These are phyloP conservation scores for Aureobasidium vineae DNA, from an alignment of 2,329 filamentous ascomycete species.

Conservation along the genomic window DNA sequence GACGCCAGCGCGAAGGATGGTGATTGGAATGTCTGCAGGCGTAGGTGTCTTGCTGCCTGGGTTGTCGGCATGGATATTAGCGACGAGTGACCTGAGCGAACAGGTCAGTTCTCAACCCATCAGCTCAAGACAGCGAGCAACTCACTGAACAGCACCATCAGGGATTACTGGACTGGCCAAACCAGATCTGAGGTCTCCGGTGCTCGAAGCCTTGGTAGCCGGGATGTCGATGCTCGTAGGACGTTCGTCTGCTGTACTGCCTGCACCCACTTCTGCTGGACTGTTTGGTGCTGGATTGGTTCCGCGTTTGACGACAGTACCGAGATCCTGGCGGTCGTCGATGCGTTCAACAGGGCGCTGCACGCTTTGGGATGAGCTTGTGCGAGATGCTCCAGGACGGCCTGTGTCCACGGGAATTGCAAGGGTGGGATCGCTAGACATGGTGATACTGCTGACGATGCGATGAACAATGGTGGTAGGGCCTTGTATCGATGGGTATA, in stretches of 20 bases:
- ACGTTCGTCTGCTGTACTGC: constrained; percentile 16
- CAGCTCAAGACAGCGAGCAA: neutral
- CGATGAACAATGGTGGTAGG: neutral
- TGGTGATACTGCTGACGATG: constrained; percentile 9
- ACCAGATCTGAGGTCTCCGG: constrained; percentile 28
- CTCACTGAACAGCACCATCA: constrained; percentile 28
- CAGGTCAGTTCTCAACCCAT: neutral
- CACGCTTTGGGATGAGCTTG: constrained; percentile 21
- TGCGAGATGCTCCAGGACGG: constrained; percentile 25
- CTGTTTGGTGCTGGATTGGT: constrained; percentile 15
- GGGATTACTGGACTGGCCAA: constrained; percentile 30
- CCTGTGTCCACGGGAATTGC: constrained; percentile 4
- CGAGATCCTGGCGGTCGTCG: constrained; percentile 24
- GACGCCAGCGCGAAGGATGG: constrained; percentile 33
- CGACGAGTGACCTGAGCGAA: constrained; percentile 21
- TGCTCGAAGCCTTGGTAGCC: constrained; percentile 21
- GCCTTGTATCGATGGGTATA: constrained; percentile 1
- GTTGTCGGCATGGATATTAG: constrained; percentile 26
- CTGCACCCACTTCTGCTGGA: constrained; percentile 17
- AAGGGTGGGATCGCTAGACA: constrained; percentile 14
- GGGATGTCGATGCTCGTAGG: constrained; percentile 23
- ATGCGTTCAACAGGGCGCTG: constrained; percentile 27
- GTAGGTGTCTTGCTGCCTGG: constrained; percentile 25
- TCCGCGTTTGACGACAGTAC: constrained; percentile 25
- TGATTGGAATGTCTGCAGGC: constrained; percentile 20